phyloP scores from a whole-genome alignment of 495 filamentous ascomycete species.

The Penicillium ochrochloron region DNA sequence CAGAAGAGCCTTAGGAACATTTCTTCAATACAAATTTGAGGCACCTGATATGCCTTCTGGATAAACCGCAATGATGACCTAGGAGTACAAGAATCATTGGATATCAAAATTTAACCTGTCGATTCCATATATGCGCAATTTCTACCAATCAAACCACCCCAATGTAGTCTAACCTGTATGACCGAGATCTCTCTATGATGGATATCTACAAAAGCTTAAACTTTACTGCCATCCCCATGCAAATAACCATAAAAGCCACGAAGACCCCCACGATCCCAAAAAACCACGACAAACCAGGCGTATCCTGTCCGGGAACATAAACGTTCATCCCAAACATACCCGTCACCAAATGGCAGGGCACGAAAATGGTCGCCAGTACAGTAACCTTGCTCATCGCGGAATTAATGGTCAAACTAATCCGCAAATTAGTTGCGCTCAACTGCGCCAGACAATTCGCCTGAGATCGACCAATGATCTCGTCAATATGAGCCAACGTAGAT shows the following conservation, averaged over 20 bases:
- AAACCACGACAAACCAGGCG: slow-evolving; percentile 65
- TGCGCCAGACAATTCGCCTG: slow-evolving; percentile 94
- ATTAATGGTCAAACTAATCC: slow-evolving; percentile 74
- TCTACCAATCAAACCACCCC: neutral
- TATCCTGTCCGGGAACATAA: slow-evolving; percentile 67
- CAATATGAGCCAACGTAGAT: slow-evolving; percentile 84
- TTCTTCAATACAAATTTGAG: too few relatives aligned
- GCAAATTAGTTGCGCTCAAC: slow-evolving; percentile 81
- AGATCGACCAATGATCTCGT: slow-evolving; percentile 87
- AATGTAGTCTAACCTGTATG: neutral
- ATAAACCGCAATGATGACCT: too few relatives aligned
- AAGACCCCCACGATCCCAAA: slow-evolving; percentile 75
- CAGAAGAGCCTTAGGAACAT: too few relatives aligned
- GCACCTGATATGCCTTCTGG: too few relatives aligned
- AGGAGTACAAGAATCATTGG: too few relatives aligned
- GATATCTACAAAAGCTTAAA: slow-evolving; percentile 25
- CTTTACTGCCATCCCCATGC: slow-evolving; percentile 43
- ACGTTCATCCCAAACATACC: slow-evolving; percentile 99
- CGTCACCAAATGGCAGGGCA: slow-evolving; percentile 87
- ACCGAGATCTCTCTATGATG: neutral
- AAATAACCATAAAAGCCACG: slow-evolving; percentile 56
- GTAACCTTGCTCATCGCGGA: slow-evolving; percentile 86
- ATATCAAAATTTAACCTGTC: neutral
- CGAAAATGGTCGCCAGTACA: slow-evolving; percentile 87
- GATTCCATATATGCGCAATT: neutral